A percentile compares a stretch with the other conserved stretches of the same genome.
Evolutionary conservation across 345 rosid genomes (phyloP).

Genomic region (Moricandia moricandioides): DNA sequence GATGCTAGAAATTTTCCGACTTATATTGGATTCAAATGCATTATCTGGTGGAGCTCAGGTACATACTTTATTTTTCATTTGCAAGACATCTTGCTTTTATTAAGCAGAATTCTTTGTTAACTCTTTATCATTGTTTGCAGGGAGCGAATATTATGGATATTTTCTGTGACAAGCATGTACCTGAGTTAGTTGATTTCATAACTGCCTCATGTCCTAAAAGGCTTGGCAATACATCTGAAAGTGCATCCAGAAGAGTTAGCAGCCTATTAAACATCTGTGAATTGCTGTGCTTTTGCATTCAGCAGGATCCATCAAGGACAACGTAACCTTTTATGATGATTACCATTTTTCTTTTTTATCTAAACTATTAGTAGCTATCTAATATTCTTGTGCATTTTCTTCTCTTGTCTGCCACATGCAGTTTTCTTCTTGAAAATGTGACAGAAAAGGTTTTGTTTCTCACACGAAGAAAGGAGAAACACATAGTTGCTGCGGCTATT

Average conservation of each 20-base stretch:
- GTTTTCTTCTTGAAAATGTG: constrained; percentile 66
- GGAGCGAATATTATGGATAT: constrained; percentile 61
- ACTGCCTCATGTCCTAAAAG: constrained; percentile 60
- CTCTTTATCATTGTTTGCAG: constrained; percentile 44
- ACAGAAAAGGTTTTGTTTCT: constrained; percentile 71
- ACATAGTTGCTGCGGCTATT: constrained; percentile 81
- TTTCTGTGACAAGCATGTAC: constrained; percentile 84
- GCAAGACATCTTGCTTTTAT: background rate
- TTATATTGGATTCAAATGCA: constrained; percentile 65
- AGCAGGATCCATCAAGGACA: constrained; percentile 73
- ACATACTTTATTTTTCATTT: background rate
- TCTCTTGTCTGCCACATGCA: constrained; percentile 56
- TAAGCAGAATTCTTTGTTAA: background rate
- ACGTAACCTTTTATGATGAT: constrained; percentile 48
- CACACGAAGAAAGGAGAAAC: constrained; percentile 69
- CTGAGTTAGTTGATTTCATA: constrained; percentile 74
- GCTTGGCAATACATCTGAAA: constrained; percentile 44
- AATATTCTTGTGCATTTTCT: constrained; percentile 6
- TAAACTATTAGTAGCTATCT: constrained; percentile 14
- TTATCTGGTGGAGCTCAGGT: constrained; percentile 66
- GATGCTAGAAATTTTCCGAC: constrained; percentile 74
- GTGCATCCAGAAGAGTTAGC: constrained; percentile 44
- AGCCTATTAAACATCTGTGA: constrained; percentile 77
- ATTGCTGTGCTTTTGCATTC: constrained; percentile 72
- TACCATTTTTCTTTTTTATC: constrained; percentile 1